These are phyloP conservation scores for Kluyveromyces lactis DNA, from an alignment of 805 yeast genomes.

Conservation along the genomic window DNA sequence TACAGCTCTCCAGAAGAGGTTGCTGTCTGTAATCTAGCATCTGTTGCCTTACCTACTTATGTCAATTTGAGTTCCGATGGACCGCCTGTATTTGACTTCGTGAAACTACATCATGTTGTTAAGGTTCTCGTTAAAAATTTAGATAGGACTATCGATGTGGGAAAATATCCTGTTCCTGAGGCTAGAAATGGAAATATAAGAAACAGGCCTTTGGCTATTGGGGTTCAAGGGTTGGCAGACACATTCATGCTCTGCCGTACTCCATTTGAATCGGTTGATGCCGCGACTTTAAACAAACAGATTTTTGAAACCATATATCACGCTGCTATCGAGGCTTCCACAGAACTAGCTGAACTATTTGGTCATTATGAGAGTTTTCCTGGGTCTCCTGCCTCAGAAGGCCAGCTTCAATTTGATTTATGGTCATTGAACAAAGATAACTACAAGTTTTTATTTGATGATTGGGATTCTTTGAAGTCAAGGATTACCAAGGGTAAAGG, in stretches of 20 bases:
- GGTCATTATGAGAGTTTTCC: constrained; percentile 67
- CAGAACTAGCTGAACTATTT: constrained; percentile 58
- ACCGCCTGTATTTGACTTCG: constrained; percentile 56
- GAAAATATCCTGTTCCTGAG: constrained; percentile 71
- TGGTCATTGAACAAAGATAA: constrained; percentile 48
- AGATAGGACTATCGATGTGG: constrained; percentile 73
- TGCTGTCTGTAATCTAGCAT: constrained; percentile 91
- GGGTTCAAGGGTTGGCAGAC: constrained; percentile 96
- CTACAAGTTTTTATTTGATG: constrained; percentile 49
- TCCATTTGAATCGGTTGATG: constrained; percentile 85
- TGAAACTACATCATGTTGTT: constrained; percentile 60
- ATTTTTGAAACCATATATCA: constrained; percentile 95
- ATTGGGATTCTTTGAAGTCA: constrained; percentile 66
- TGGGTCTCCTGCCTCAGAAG: constrained; percentile 88
- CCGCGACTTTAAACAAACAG: constrained; percentile 65
- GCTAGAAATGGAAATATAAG: constrained; percentile 66
- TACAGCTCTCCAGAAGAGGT: constrained; percentile 82
- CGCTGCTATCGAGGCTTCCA: constrained; percentile 80
- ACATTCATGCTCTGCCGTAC: constrained; percentile 66
- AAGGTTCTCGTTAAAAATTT: constrained; percentile 72
- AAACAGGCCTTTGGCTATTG: constrained; percentile 87
- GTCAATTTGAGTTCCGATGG: constrained; percentile 38
- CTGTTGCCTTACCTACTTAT: constrained; percentile 77
- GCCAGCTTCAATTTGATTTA: constrained; percentile 74
- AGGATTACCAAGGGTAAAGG: constrained; percentile 53